Conservation (phyloP, 225 moss, liverwort and hornwort species). For the Asterella californica region DNA sequence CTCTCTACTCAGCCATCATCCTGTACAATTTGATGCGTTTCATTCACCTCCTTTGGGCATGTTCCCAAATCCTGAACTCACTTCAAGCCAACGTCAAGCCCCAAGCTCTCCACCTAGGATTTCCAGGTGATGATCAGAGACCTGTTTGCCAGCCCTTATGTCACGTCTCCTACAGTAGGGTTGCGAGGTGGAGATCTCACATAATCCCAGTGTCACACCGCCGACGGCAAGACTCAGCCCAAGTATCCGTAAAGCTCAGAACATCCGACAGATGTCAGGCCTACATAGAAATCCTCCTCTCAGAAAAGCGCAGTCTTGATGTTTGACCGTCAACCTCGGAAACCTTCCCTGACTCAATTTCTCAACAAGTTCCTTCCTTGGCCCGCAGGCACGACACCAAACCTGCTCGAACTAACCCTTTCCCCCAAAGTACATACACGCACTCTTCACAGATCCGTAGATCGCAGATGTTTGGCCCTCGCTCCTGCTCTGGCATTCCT, state of each 20-base stretch:
- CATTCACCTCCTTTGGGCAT: background rate
- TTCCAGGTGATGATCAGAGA: background rate
- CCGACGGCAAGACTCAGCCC: conserved; percentile 10
- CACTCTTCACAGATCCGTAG: conserved; percentile 17
- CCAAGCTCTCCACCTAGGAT: conserved; percentile 1
- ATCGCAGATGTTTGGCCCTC: conserved; percentile 16
- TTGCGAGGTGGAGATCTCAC: conserved; percentile 17
- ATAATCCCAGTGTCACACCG: background rate
- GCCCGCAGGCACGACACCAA: conserved; percentile 10
- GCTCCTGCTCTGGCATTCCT: conserved; percentile 24
- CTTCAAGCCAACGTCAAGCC: conserved; percentile 12
- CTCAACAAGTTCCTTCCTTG: conserved; percentile 1
- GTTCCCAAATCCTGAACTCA: conserved; percentile 3
- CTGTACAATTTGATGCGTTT: conserved; percentile 12
- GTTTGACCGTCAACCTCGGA: conserved; percentile 13
- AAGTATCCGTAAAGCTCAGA: background rate
- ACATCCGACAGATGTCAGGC: conserved; percentile 2
- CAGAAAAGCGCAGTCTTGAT: conserved; percentile 13
- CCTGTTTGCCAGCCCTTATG: conserved; percentile 13
- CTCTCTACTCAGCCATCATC: conserved; percentile 14
- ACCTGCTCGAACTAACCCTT: conserved; percentile 14
- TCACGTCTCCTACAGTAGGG: background rate
- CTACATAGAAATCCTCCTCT: background rate
- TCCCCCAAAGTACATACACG: conserved; percentile 14
- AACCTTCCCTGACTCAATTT: conserved; percentile 3